Conservation (phyloP, 208 protist species). For the Wallacemonas collosoma region DNA sequence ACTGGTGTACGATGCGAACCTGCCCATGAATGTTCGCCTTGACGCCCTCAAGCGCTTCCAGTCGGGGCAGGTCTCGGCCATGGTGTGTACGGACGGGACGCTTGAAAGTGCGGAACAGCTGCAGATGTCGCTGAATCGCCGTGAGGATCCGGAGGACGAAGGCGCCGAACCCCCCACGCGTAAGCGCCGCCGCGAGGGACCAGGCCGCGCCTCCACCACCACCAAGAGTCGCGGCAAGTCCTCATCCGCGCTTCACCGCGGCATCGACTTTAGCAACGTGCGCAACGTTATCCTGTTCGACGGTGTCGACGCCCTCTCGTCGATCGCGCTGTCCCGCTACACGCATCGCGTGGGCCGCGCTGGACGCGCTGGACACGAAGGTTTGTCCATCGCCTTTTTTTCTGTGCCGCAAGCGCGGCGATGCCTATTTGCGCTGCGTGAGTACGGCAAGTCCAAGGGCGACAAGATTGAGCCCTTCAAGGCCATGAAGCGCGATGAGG, state of each 20-base stretch:
- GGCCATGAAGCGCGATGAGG: slow-evolving; percentile 70
- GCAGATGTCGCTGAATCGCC: slow-evolving; percentile 41
- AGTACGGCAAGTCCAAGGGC: slow-evolving; percentile 56
- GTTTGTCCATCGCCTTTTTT: slow-evolving; percentile 91
- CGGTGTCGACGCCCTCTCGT: slow-evolving; percentile 87
- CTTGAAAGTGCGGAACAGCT: slow-evolving; percentile 78
- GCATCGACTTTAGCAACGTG: slow-evolving; percentile 97
- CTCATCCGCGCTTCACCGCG: slow-evolving; percentile 87
- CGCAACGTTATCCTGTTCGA: slow-evolving; percentile 97
- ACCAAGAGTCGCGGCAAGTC: slow-evolving; percentile 20
- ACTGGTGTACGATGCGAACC: slow-evolving; percentile 94
- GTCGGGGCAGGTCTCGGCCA: slow-evolving; percentile 91
- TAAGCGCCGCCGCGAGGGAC: slow-evolving; percentile 22
- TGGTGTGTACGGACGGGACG: slow-evolving; percentile 96
- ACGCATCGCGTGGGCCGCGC: slow-evolving; percentile 96
- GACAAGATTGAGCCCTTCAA: slow-evolving; percentile 70
- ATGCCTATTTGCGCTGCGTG: slow-evolving; percentile 51
- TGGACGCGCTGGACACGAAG: slow-evolving; percentile 85
- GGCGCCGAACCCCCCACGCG: slow-evolving; percentile 10
- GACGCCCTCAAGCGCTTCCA: slow-evolving; percentile 96
- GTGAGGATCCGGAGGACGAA: slow-evolving; percentile 11
- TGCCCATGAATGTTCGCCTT: slow-evolving; percentile 95
- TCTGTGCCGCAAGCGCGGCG: slow-evolving; percentile 67
- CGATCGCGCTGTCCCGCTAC: slow-evolving; percentile 89
- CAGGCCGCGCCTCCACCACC: not conserved